Evolutionary conservation across 495 filamentous ascomycete species (phyloP).

Genomic region (Aspergillus haitiensis): DNA sequence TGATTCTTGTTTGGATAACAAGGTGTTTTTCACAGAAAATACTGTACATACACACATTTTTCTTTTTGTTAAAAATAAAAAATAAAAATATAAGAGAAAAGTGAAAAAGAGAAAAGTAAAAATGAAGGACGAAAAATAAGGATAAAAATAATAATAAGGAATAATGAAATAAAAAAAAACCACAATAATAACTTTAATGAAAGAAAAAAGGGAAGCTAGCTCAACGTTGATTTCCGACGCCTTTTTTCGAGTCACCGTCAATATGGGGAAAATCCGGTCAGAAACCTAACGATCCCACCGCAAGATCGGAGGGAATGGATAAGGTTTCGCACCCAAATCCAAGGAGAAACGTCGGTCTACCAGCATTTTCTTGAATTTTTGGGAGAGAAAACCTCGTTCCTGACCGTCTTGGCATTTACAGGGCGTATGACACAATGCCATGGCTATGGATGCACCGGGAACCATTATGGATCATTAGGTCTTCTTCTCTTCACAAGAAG

Average conservation of each 20-base stretch:
- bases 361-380: conserved; percentile 2
- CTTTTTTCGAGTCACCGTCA: conserved; percentile 6
- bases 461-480: conserved; percentile 5
- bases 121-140: too few species aligned
- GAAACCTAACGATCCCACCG: conserved; percentile 17
- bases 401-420: conserved; percentile 21
- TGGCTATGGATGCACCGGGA: conserved; percentile 3
- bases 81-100: too few species aligned
- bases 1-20: too few species aligned
- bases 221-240: neutral
- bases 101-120: too few species aligned
- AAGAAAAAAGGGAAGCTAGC: neutral
- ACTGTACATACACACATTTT: too few species aligned
- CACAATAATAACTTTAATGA: neutral
- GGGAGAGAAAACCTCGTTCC: conserved; percentile 15
- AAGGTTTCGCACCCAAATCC: conserved; percentile 19
- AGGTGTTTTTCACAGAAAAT: too few species aligned
- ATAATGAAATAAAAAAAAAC: neutral
- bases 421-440: conserved; percentile 14
- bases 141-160: too few species aligned
- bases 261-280: conserved; percentile 9
- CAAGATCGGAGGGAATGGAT: conserved; percentile 15
- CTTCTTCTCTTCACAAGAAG: too few species aligned
- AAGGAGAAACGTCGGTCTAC: conserved; percentile 24
- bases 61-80: too few species aligned